Evolutionary conservation across 1,139 yeast genomes (phyloP).

Genomic region (Kodamaea derodonti): DNA sequence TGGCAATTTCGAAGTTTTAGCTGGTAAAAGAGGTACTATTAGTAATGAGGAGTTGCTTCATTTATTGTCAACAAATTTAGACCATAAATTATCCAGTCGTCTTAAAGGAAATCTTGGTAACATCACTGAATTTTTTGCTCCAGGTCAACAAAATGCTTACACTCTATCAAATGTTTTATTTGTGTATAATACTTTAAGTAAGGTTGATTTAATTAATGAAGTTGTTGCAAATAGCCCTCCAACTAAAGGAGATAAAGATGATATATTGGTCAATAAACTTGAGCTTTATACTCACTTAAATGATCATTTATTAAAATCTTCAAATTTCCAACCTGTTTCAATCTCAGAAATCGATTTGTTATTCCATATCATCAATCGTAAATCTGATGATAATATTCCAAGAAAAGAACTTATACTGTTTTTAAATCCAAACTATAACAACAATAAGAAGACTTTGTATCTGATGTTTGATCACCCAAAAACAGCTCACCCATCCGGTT

Average conservation of each 20-base stretch:
- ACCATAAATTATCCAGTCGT: constrained; percentile 39
- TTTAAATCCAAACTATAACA: constrained; percentile 44
- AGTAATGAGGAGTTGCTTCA: constrained; percentile 30
- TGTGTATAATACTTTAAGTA: constrained; percentile 41
- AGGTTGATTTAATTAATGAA: constrained; percentile 53
- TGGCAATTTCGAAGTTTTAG: constrained; percentile 40
- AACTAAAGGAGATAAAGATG: constrained; percentile 40
- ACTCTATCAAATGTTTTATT: constrained; percentile 43
- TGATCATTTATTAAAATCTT: constrained; percentile 49
- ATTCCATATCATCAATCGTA: constrained; percentile 45
- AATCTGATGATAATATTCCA: constrained; percentile 41
- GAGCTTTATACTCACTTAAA: constrained; percentile 46
- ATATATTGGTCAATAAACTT: constrained; percentile 39
- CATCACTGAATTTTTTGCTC: constrained; percentile 36
- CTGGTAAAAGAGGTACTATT: constrained; percentile 34
- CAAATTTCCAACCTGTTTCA: constrained; percentile 49
- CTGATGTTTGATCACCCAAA: constrained; percentile 42
- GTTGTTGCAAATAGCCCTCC: constrained; percentile 57
- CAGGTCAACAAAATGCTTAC: constrained; percentile 27
- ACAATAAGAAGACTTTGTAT: constrained; percentile 31
- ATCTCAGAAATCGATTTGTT: constrained; percentile 44
- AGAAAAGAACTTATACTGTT: constrained; percentile 50
- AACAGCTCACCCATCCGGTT: constrained; percentile 25
- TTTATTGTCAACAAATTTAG: constrained; percentile 36
- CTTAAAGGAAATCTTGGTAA: constrained; percentile 34